phyloP scores from a whole-genome alignment of 192 early-diverging fungal genomes.

The Thamnidium elegans region DNA sequence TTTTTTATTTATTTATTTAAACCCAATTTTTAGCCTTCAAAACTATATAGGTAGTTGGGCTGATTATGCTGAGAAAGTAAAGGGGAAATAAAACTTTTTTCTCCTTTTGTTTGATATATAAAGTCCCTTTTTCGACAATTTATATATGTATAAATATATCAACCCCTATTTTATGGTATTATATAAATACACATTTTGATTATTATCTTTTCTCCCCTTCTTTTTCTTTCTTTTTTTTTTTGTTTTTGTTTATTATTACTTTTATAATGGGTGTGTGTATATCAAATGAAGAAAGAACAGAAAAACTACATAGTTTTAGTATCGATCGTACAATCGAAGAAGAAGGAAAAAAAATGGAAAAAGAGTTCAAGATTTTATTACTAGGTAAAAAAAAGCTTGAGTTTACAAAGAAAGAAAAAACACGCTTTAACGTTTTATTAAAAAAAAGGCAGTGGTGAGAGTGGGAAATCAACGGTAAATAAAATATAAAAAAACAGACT shows the following conservation, averaged over 20 bases:
- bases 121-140: constrained; percentile 1
- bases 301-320: constrained; percentile 45
- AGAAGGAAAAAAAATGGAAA: constrained; percentile 56
- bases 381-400: constrained; percentile 47
- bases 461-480: constrained; percentile 84
- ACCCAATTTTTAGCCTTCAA: constrained; percentile 27
- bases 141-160: constrained; percentile 6
- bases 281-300: constrained; percentile 60
- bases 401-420: not conserved
- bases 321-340: constrained; percentile 66
- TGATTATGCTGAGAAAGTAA: constrained; percentile 44
- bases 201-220: not conserved
- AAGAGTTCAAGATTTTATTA: constrained; percentile 72
- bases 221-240: not conserved
- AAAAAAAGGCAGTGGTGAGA: constrained; percentile 81
- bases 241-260: not conserved
- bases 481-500: no score
- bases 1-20: not conserved
- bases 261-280: constrained; percentile 64
- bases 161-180: not conserved
- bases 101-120: constrained; percentile 8
- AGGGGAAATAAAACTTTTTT: constrained; percentile 24
- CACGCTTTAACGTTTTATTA: not conserved
- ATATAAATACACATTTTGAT: constrained; percentile 9
- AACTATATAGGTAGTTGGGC: constrained; percentile 52